Evolutionary conservation across 1,284 basidiomycete species (phyloP).

Genomic region (Amylostereum areolatum): DNA sequence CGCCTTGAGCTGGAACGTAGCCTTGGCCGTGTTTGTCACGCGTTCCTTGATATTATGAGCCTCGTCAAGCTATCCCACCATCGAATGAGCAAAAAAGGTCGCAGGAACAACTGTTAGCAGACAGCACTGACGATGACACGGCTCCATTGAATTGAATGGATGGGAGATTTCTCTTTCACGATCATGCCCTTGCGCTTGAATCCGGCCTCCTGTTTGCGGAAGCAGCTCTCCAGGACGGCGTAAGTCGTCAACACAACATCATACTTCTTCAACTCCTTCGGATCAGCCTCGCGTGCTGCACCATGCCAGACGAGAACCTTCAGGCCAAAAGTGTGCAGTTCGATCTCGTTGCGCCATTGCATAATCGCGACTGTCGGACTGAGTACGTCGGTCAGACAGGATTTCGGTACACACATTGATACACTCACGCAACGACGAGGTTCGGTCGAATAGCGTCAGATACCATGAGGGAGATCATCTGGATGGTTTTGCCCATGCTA

Average conservation of each 20-base stretch:
- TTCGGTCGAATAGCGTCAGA: conserved; percentile 78
- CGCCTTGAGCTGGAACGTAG: conserved; percentile 83
- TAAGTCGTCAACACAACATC: conserved; percentile 86
- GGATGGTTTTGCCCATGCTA: conserved; percentile 99
- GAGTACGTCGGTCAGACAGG: neutral
- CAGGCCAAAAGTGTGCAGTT: conserved; percentile 72
- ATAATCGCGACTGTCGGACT: conserved; percentile 95
- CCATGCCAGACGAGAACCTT: conserved; percentile 94
- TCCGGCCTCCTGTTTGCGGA: conserved; percentile 89
- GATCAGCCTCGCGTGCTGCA: conserved; percentile 54
- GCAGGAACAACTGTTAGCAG: neutral
- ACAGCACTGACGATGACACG: conserved; percentile 53
- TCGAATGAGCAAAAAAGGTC: conserved; percentile 2
- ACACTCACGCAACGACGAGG: conserved; percentile 81
- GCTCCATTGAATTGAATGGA: conserved; percentile 88
- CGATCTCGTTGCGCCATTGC: conserved; percentile 98
- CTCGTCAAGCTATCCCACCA: conserved; percentile 73
- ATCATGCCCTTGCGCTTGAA: conserved; percentile 85
- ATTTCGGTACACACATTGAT: neutral
- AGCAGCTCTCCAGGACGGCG: conserved; percentile 87
- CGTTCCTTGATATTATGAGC: conserved; percentile 99
- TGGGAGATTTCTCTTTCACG: conserved; percentile 83
- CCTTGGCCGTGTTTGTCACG: conserved; percentile 93
- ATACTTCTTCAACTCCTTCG: conserved; percentile 70
- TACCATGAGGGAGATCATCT: conserved; percentile 89